Evolutionary conservation across 2,329 filamentous ascomycete species (phyloP), one percentile per base, ranked within the genome.

Genomic region (Calonectria pseudoturangicola): DNA sequence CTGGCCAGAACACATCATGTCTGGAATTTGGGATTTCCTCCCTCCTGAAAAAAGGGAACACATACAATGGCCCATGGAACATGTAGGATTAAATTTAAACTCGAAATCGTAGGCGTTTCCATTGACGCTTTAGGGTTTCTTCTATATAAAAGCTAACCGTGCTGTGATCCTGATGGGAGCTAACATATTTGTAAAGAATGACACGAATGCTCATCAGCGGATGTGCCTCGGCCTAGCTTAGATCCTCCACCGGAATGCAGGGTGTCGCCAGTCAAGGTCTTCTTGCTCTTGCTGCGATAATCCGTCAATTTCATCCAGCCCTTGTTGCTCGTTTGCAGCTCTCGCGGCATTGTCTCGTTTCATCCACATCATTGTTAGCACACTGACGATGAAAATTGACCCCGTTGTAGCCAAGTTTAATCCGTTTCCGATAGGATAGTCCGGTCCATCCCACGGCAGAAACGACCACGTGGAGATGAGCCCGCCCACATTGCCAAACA

Each of bases 341-440:
- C 58, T 47, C 12, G 15, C n/a, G 5, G 27, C 27, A 30, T 56
- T 66, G 36, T 66, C 48, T 2, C 45, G 15, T 33, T 54, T 56
- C 47, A 56, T 56, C 64, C 64, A 56, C 8, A 30, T 15, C 27
- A 21, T 39, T 1, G 27, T 33, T 3, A 56, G 25, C 27, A 21
- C 15, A 1, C 21, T 18, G 5, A 39, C 25, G 0, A 66, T 39
- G 36, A 66, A 25, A 9, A 56, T 56, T 5, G 18, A 41, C 1
- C n/a, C 16, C 4, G 47, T 28, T 12, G 48, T 43, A 7, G 64
- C 64, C 33, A 66, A 13, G 77, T 95, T 94, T 2, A 79, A 62
- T 0, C 77, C 77, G 77, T 94, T 94, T 0, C 93, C 93, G 10
- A 94, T 93, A 15, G 85, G 89, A 77, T 91, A 95, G 68, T 93